A percentile compares a stretch with the other conserved stretches of the same genome.
Conservation (phyloP, 352 stramenopile species). For the Phytophthora cactorum region DNA sequence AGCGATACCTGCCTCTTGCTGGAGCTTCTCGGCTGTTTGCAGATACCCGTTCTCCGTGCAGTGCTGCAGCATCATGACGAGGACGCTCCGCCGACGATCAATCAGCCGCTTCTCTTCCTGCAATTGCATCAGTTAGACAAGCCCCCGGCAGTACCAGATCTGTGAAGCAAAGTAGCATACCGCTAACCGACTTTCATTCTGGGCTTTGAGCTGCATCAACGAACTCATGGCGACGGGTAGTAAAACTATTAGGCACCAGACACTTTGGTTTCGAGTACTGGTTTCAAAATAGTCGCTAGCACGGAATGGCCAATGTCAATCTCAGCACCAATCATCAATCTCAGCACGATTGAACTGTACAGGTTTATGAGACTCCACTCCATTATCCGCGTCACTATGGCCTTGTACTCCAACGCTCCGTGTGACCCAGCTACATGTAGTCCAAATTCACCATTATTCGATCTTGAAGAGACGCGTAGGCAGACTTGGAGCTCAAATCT, state of each 20-base stretch:
- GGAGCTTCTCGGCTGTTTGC: slow-evolving; percentile 83
- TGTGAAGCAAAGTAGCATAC: slow-evolving; percentile 30
- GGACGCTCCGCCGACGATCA: slow-evolving; percentile 85
- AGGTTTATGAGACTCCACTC: background rate
- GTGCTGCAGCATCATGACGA: slow-evolving; percentile 88
- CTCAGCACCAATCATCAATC: too few relatives aligned
- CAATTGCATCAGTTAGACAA: slow-evolving; percentile 7
- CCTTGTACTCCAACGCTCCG: background rate
- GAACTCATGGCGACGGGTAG: slow-evolving; percentile 61
- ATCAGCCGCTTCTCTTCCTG: slow-evolving; percentile 90
- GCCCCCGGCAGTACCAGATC: background rate
- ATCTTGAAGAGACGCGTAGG: slow-evolving; percentile 23
- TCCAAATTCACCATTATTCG: background rate
- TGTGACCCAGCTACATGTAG: too few relatives aligned
- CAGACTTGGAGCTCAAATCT: slow-evolving; percentile 9
- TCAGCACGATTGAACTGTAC: too few relatives aligned
- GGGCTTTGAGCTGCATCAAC: slow-evolving; percentile 82
- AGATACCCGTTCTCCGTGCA: slow-evolving; percentile 89
- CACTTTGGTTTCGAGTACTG: slow-evolving; percentile 6
- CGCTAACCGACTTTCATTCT: slow-evolving; percentile 80
- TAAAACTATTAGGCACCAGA: too few relatives aligned
- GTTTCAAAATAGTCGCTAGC: too few relatives aligned
- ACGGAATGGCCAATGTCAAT: too few relatives aligned
- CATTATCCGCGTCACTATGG: background rate
- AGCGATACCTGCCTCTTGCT: slow-evolving; percentile 84